Percentiles rank a stretch among this genome's conserved stretches.
These are phyloP conservation scores for Penicillium tannophilum DNA, from an alignment of 495 filamentous ascomycete species.

Conservation along the genomic window DNA sequence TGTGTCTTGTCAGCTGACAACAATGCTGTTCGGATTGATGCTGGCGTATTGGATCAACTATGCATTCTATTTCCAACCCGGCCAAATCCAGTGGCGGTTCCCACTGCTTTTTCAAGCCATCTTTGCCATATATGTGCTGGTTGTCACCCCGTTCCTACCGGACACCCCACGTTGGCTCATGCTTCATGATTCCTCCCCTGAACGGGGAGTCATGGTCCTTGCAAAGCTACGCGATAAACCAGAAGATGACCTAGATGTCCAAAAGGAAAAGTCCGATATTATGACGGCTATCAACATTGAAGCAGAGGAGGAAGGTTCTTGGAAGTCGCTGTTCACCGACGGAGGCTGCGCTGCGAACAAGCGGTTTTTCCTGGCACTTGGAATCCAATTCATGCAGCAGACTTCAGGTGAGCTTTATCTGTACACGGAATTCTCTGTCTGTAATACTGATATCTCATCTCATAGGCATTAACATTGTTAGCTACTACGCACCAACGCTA, in stretches of 20 bases:
- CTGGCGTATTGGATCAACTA: conserved; percentile 40
- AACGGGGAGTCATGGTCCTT: conserved; percentile 35
- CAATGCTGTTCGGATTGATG: conserved; percentile 32
- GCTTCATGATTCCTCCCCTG: conserved; percentile 22
- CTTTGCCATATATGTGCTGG: conserved; percentile 38
- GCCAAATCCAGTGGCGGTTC: conserved; percentile 48
- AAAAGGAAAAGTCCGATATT: conserved; percentile 23
- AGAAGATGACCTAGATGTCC: conserved; percentile 27
- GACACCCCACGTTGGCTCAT: conserved; percentile 40
- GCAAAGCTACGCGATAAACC: conserved; percentile 40
- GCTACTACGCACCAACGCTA: conserved; percentile 34
- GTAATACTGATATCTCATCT: background rate
- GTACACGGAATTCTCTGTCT: background rate
- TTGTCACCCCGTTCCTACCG: conserved; percentile 28
- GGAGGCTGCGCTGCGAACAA: conserved; percentile 30
- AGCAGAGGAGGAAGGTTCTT: conserved; percentile 17
- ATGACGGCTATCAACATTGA: conserved; percentile 21
- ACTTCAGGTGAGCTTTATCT: conserved; percentile 25
- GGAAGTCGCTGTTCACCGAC: conserved; percentile 28
- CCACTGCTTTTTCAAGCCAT: conserved; percentile 52
- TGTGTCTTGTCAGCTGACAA: conserved; percentile 31
- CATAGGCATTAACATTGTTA: conserved; percentile 33
- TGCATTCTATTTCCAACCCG: conserved; percentile 49
- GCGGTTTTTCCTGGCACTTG: conserved; percentile 35
- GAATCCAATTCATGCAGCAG: conserved; percentile 43